Evolutionary conservation across 73 alveolate species (phyloP), one percentile per base, ranked within the genome.

Genomic region (Symbiodinium natans): DNA sequence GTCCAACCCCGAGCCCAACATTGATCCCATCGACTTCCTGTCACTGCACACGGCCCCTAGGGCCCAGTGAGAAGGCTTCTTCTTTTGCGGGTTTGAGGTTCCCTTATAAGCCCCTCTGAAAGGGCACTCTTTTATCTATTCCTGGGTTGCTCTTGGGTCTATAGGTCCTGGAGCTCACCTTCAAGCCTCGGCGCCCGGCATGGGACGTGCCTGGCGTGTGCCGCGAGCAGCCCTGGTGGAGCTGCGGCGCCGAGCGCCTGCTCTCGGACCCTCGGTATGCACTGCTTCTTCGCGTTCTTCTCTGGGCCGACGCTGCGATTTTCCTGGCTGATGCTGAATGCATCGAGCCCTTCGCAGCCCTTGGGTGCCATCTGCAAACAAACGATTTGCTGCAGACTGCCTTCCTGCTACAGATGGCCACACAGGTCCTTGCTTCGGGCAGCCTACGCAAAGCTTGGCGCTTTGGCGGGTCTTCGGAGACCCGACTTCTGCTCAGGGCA

Each of bases 371-470:
- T 39, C 71, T 80, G 6, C 95, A 88, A 88, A 71, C 59, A 23
- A 88, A 88, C 39, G 95, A 88, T 29, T 88, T 88, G 86, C 71
- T 88, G 43, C 95, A 88, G 34, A 23, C 77, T 21, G 86, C 43
- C 5, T 88, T 88, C 31, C 46, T 88, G 73, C 21, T 40, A 71
- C 95, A 88, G 73, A 88, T 83, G 41, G 71, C 41, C 84, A 38
- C 59, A 48, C 95, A 88, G 95, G 95, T 88, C 41, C 59, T 68
- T n/a, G 95, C 95, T n/a, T 34, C 59, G 95, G 95, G 95, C 29
- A 88, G 95, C 29, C 29, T 88, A 17, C 42, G 95, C 46, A 88
- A 88, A 63, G 95, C 95, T n/a, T 88, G 95, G 95, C 95, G 95
- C 95, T 88, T 88, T 71, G 59, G 93, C 21, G 95, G 86, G 29